phyloP scores from a whole-genome alignment of 2,329 filamentous ascomycete species.

The Amauroascus verrucosus region DNA sequence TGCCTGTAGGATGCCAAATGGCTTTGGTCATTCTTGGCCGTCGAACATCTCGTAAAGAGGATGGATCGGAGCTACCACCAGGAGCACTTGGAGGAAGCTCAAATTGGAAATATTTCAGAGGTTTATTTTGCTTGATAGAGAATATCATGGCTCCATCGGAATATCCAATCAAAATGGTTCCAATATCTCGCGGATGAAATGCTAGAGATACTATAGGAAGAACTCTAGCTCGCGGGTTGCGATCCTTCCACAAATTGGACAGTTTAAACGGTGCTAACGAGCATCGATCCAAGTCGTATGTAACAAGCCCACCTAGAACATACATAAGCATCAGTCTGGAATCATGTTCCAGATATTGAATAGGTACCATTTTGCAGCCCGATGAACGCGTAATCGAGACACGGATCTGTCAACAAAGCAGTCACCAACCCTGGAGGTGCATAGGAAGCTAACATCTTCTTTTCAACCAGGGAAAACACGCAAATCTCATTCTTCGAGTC shows the following conservation, averaged over 20 bases:
- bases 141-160: constrained; percentile 78
- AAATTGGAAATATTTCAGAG: constrained; percentile 73
- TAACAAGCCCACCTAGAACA: constrained; percentile 60
- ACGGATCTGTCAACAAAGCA: constrained; percentile 69
- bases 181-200: constrained; percentile 84
- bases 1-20: constrained; percentile 89
- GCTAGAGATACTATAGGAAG: constrained; percentile 64
- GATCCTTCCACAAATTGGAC: constrained; percentile 74
- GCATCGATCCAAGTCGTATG: constrained; percentile 86
- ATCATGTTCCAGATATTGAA: background rate
- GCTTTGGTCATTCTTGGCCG: constrained; percentile 70
- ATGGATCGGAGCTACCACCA: constrained; percentile 60
- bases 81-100: constrained; percentile 69
- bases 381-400: constrained; percentile 85
- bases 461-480: constrained; percentile 69
- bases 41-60: constrained; percentile 51
- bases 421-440: constrained; percentile 67
- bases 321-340: background rate
- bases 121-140: constrained; percentile 83
- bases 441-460: constrained; percentile 56
- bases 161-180: constrained; percentile 85
- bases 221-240: constrained; percentile 56
- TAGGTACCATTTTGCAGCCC: constrained; percentile 58
- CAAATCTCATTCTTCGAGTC: constrained; percentile 78
- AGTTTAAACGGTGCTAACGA: constrained; percentile 66